Evolutionary conservation across 2,329 filamentous ascomycete species (phyloP).

Genomic region (Fusarium denticulatum): DNA sequence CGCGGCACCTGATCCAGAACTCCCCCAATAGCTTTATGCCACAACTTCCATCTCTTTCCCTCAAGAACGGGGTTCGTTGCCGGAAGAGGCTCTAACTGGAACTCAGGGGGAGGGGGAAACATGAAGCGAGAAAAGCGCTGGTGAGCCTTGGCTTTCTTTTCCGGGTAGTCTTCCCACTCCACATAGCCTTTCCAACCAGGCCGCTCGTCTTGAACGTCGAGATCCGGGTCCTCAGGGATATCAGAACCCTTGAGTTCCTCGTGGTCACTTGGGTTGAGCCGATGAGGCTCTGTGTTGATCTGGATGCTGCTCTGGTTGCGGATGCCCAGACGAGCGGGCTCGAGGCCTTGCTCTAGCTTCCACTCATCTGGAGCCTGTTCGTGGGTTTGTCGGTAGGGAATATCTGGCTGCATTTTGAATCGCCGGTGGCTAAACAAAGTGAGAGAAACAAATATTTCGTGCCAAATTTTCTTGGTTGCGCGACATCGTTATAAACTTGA

Average conservation of each 20-base stretch:
- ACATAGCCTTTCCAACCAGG: conserved; percentile 62
- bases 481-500: neutral
- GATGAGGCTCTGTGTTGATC: neutral
- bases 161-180: conserved; percentile 75
- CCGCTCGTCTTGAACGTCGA: conserved; percentile 39
- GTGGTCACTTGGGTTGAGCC: neutral
- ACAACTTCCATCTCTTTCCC: conserved; percentile 66
- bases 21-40: conserved; percentile 61
- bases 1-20: conserved; percentile 59
- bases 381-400: neutral
- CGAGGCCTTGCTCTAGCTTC: conserved; percentile 63
- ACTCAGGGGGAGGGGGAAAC: conserved; percentile 58
- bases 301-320: conserved; percentile 11
- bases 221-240: conserved; percentile 47
- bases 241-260: neutral
- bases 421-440: accelerated
- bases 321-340: conserved; percentile 46
- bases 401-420: neutral
- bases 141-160: conserved; percentile 70
- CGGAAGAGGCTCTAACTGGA: conserved; percentile 64
- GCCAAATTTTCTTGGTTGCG: neutral
- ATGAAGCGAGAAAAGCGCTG: conserved; percentile 53
- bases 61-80: conserved; percentile 66
- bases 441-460: too few species aligned
- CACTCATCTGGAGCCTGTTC: conserved; percentile 55